These are phyloP conservation scores for Apiospora malaysiana DNA, from an alignment of 2,329 filamentous ascomycete genomes.

Conservation along the genomic window DNA sequence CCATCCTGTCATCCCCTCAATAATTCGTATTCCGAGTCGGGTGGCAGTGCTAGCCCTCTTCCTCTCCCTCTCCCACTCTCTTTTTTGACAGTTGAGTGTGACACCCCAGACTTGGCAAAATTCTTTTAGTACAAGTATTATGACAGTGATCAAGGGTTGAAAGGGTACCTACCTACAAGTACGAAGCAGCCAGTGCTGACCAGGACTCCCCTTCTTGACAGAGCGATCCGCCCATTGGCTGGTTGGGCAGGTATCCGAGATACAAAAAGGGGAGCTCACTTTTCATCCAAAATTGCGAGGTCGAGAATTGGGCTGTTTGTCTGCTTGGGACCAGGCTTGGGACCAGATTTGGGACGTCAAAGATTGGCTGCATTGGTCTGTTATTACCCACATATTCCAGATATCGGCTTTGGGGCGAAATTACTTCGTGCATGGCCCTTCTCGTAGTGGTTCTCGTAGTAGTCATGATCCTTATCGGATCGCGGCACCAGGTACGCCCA, in stretches of 20 bases:
- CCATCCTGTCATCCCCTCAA: background rate
- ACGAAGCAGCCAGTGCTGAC: too few species aligned
- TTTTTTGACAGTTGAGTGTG: conserved; percentile 1
- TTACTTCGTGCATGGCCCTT: too few species aligned
- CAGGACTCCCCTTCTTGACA: background rate
- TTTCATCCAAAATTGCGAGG: background rate
- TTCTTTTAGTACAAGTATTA: too few species aligned
- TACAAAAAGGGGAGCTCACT: background rate
- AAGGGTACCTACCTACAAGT: too few species aligned
- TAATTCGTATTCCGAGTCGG: background rate
- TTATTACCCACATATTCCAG: too few species aligned
- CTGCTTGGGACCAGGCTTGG: too few species aligned
- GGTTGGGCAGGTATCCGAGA: background rate
- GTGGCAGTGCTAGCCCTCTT: background rate
- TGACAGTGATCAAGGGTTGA: too few species aligned
- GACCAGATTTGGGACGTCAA: background rate
- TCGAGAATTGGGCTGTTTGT: background rate
- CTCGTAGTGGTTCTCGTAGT: too few species aligned
- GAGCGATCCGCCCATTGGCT: background rate
- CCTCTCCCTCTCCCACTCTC: too few species aligned
- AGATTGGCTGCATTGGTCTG: too few species aligned
- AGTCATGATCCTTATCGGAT: background rate
- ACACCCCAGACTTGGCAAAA: conserved; percentile 16
- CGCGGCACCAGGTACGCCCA: conserved; percentile 6
- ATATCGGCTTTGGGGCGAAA: too few species aligned